phyloP scores from a whole-genome alignment of 495 filamentous ascomycete genomes.

The Aspergillus carlsbadensis region DNA sequence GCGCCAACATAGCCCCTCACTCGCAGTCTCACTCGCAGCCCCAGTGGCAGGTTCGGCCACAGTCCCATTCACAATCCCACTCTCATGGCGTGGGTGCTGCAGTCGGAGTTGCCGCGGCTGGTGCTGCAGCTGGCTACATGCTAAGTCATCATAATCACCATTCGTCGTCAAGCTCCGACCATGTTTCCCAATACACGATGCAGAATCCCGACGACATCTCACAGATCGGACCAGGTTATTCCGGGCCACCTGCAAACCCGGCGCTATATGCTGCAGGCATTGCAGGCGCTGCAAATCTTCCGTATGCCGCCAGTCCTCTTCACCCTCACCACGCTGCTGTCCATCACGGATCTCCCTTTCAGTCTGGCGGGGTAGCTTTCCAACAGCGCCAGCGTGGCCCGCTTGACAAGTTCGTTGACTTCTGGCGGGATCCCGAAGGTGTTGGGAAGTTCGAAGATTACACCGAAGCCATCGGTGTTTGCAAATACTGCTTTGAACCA shows the following conservation, averaged over 20 bases:
- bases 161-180: slow-evolving; percentile 32
- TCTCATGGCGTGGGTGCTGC: slow-evolving; percentile 35
- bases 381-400: slow-evolving; percentile 53
- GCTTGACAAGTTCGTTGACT: slow-evolving; percentile 57
- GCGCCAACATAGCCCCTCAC: slow-evolving; percentile 27
- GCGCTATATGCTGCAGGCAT: slow-evolving; percentile 46
- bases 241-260: slow-evolving; percentile 25
- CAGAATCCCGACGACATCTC: slow-evolving; percentile 34
- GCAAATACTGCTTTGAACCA: slow-evolving; percentile 67
- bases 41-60: not conserved
- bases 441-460: slow-evolving; percentile 72
- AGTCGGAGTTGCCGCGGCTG: slow-evolving; percentile 44
- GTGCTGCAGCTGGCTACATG: slow-evolving; percentile 51
- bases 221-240: slow-evolving; percentile 16
- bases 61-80: slow-evolving; percentile 6
- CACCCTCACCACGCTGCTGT: slow-evolving; percentile 25
- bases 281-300: slow-evolving; percentile 44
- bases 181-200: slow-evolving; percentile 28
- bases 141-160: slow-evolving; percentile 41
- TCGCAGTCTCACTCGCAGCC: slow-evolving; percentile 17
- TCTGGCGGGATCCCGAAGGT: slow-evolving; percentile 66
- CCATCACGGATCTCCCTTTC: slow-evolving; percentile 22
- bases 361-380: slow-evolving; percentile 39
- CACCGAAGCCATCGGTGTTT: slow-evolving; percentile 69
- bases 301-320: slow-evolving; percentile 38